Conservation (phyloP, 2,329 filamentous ascomycete species). For the Penicillium sp. region DNA sequence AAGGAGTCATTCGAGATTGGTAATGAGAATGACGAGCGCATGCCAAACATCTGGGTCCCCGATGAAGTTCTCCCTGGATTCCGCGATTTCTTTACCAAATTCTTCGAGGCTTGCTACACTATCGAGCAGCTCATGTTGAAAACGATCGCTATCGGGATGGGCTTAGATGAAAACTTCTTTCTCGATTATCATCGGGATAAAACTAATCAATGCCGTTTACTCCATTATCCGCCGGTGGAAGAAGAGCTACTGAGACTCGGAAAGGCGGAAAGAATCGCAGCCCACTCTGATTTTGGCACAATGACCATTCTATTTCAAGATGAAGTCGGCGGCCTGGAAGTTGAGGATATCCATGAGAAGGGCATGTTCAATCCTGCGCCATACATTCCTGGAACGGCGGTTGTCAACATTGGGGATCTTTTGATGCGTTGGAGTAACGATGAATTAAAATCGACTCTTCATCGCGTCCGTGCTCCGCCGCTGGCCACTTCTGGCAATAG, state of each 20-base stretch:
- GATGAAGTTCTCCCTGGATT: conserved; percentile 45
- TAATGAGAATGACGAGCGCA: conserved; percentile 40
- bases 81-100: conserved; percentile 29
- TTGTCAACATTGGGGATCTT: conserved; percentile 6
- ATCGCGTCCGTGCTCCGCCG: conserved; percentile 6
- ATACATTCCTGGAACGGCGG: conserved; percentile 1
- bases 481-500: background rate
- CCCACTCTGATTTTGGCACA: conserved; percentile 15
- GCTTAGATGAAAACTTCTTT: background rate
- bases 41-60: conserved; percentile 50
- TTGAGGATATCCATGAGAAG: conserved; percentile 2
- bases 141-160: background rate
- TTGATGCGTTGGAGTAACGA: conserved; percentile 12
- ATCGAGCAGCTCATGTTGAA: conserved; percentile 26
- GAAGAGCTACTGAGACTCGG: background rate
- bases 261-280: conserved; percentile 5
- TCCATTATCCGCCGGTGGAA: conserved; percentile 15
- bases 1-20: conserved; percentile 47
- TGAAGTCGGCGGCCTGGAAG: conserved; percentile 11
- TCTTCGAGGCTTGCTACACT: conserved; percentile 41
- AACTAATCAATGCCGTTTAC: conserved; percentile 13
- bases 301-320: conserved; percentile 20
- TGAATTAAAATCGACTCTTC: conserved; percentile 4
- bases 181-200: conserved; percentile 2
- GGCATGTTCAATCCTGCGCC: conserved; percentile 1